Evolutionary conservation across 208 protist species (phyloP).

Genomic region (Tritrichomonas foetus): DNA sequence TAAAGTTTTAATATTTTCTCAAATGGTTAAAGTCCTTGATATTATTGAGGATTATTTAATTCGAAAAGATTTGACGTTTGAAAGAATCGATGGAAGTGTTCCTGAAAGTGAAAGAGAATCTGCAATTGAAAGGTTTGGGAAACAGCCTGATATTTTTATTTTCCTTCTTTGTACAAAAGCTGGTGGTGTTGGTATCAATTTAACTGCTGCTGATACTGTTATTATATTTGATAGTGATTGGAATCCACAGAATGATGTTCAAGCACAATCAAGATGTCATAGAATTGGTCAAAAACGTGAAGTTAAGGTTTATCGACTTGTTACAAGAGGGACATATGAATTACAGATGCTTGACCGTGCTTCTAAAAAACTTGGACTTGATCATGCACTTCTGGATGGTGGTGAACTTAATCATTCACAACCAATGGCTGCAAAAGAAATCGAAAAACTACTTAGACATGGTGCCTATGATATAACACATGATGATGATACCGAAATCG

Average conservation of each 20-base stretch:
- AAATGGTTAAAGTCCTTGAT: constrained; percentile 71
- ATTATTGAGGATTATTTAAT: constrained; percentile 59
- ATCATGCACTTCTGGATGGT: constrained; percentile 65
- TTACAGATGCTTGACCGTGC: constrained; percentile 75
- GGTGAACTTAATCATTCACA: not conserved
- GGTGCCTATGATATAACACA: constrained; percentile 47
- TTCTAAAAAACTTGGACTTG: constrained; percentile 74
- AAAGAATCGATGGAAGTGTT: constrained; percentile 44
- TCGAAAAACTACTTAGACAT: not conserved
- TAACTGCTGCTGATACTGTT: constrained; percentile 70
- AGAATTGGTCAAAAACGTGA: constrained; percentile 79
- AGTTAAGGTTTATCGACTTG: constrained; percentile 84
- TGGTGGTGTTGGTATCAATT: constrained; percentile 70
- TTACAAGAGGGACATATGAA: constrained; percentile 82
- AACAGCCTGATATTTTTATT: constrained; percentile 52
- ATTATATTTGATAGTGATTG: constrained; percentile 79
- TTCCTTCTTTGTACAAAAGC: constrained; percentile 69
- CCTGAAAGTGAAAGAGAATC: constrained; percentile 49
- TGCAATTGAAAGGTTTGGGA: constrained; percentile 56
- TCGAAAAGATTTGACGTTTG: constrained; percentile 39
- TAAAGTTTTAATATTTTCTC: constrained; percentile 95
- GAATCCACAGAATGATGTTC: constrained; percentile 94
- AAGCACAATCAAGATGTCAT: constrained; percentile 83
- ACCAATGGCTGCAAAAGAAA: not conserved
- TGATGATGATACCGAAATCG: constrained; percentile 46